Evolutionary conservation across 2,329 filamentous ascomycete genomes (phyloP).

Genomic region (Alternaria sp.): DNA sequence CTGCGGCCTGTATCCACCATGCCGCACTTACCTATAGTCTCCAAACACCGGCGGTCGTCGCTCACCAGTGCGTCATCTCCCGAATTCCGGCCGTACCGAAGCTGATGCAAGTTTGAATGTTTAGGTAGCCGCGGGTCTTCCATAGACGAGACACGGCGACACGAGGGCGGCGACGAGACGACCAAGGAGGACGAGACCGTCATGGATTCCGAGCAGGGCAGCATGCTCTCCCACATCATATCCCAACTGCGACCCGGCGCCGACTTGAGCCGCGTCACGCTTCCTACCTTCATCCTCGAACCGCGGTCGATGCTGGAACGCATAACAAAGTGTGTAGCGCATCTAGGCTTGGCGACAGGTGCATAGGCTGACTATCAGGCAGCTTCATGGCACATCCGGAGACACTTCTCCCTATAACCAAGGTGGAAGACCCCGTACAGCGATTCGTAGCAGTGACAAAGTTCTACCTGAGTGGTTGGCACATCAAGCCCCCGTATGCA

Average conservation of each 20-base stretch:
- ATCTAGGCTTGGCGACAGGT: too few relatives aligned
- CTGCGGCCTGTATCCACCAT: slow-evolving; percentile 37
- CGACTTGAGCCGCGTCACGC: slow-evolving; percentile 89
- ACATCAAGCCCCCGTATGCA: slow-evolving; percentile 92
- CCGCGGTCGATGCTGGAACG: slow-evolving; percentile 97
- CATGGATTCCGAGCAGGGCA: slow-evolving; percentile 91
- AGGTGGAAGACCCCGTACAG: slow-evolving; percentile 85
- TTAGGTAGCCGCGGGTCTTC: slow-evolving; percentile 52
- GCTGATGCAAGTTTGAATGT: slow-evolving; percentile 25
- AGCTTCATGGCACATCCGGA: slow-evolving; percentile 99
- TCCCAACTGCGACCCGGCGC: slow-evolving; percentile 94
- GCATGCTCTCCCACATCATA: slow-evolving; percentile 95
- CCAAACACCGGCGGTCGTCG: slow-evolving; percentile 33
- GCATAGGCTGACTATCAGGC: slow-evolving; percentile 27
- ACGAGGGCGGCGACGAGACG: slow-evolving; percentile 46
- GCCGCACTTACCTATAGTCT: slow-evolving; percentile 38
- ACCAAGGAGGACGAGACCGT: slow-evolving; percentile 72
- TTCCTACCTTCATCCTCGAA: slow-evolving; percentile 97
- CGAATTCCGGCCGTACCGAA: slow-evolving; percentile 11
- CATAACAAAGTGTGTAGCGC: slow-evolving; percentile 86
- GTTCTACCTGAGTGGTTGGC: slow-evolving; percentile 98
- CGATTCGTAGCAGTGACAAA: slow-evolving; percentile 95
- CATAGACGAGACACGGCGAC: slow-evolving; percentile 47
- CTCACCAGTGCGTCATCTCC: slow-evolving; percentile 37
- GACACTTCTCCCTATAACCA: slow-evolving; percentile 85